phyloP scores from a whole-genome alignment of 495 filamentous ascomycete genomes.

The Xeromyces bisporus region DNA sequence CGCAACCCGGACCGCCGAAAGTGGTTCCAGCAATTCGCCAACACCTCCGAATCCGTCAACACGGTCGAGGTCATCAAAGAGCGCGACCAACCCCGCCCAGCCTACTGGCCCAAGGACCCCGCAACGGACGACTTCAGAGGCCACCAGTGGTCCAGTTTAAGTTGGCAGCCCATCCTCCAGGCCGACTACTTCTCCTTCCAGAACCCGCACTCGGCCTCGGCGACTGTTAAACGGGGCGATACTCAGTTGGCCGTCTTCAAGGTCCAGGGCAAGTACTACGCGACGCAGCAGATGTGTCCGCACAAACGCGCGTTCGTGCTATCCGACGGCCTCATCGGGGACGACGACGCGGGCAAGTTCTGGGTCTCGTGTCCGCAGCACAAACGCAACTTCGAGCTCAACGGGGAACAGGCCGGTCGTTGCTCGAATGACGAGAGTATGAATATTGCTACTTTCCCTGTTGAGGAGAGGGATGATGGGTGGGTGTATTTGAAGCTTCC shows the following conservation, averaged over 20 bases:
- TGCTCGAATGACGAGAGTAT: slow-evolving; percentile 64
- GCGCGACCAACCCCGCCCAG: slow-evolving; percentile 58
- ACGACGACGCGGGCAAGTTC: slow-evolving; percentile 44
- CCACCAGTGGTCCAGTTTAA: slow-evolving; percentile 52
- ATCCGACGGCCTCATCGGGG: slow-evolving; percentile 75
- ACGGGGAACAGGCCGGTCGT: slow-evolving; percentile 45
- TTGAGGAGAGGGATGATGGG: slow-evolving; percentile 62
- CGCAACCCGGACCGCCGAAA: slow-evolving; percentile 48
- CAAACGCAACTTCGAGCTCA: slow-evolving; percentile 80
- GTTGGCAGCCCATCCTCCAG: slow-evolving; percentile 76
- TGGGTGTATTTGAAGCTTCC: slow-evolving; percentile 79
- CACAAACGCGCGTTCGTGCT: slow-evolving; percentile 89
- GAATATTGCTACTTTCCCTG: slow-evolving; percentile 74
- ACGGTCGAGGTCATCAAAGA: slow-evolving; percentile 58
- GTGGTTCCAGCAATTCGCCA: slow-evolving; percentile 75
- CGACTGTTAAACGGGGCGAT: slow-evolving; percentile 71
- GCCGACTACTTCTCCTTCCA: slow-evolving; percentile 55
- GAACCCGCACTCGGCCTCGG: slow-evolving; percentile 45
- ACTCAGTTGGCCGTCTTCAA: slow-evolving; percentile 89
- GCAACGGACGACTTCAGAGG: slow-evolving; percentile 59
- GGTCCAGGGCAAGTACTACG: slow-evolving; percentile 66
- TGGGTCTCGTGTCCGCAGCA: slow-evolving; percentile 87
- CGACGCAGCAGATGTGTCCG: slow-evolving; percentile 96
- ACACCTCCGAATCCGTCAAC: slow-evolving; percentile 57
- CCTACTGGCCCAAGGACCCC: slow-evolving; percentile 64